Evolutionary conservation across 2,329 filamentous ascomycete species (phyloP).

Genomic region (Ceratocystis destructans): DNA sequence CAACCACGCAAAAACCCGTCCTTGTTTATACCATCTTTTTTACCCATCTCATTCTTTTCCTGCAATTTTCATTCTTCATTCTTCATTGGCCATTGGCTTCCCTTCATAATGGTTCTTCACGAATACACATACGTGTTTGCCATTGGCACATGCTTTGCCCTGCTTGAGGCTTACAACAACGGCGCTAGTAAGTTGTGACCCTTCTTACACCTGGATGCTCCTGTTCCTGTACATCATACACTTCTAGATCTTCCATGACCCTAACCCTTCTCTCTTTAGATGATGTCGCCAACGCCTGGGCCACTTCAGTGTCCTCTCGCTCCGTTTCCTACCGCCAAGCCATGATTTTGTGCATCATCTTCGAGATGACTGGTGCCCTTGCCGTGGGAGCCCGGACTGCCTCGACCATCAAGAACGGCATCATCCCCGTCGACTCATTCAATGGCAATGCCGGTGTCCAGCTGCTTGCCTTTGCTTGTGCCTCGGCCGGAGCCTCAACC

Average conservation of each 20-base stretch:
- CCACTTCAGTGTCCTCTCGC: conserved; percentile 66
- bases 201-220: background rate
- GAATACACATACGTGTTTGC: conserved; percentile 59
- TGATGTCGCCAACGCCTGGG: conserved; percentile 76
- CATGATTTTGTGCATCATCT: conserved; percentile 51
- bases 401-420: conserved; percentile 67
- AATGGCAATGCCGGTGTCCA: conserved; percentile 48
- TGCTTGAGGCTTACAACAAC: conserved; percentile 67
- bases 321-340: conserved; percentile 58
- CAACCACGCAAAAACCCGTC: background rate
- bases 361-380: conserved; percentile 55
- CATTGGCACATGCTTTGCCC: conserved; percentile 62
- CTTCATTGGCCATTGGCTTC: background rate
- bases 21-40: background rate
- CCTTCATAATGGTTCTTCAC: conserved; percentile 40
- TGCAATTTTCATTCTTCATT: background rate
- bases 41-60: background rate
- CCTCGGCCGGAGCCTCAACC: conserved; percentile 48
- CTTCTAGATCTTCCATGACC: conserved; percentile 7
- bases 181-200: conserved; percentile 50
- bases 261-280: conserved; percentile 32
- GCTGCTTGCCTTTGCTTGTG: conserved; percentile 53
- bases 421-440: conserved; percentile 49
- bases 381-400: conserved; percentile 56
- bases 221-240: background rate